Conservation (phyloP, 306 rosid species). For the Prunus mira region DNA sequence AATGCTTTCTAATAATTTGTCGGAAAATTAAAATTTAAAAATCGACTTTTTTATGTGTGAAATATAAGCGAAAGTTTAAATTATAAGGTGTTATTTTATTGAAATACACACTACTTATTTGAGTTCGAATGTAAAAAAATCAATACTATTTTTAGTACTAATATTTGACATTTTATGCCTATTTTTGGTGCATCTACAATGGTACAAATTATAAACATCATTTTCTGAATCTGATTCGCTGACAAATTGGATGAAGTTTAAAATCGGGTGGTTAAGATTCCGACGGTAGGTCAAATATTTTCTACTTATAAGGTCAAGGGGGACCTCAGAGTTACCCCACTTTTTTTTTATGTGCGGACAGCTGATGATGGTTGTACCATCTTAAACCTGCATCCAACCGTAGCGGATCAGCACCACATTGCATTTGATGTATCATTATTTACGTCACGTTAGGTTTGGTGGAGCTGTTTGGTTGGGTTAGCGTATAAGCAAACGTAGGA, state of each 20-base stretch:
- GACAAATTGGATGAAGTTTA: constrained; percentile 27
- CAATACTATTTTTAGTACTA: neutral
- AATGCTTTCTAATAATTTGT: too few relatives aligned
- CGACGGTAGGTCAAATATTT: constrained; percentile 42
- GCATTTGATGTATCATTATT: neutral
- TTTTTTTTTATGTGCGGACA: constrained; percentile 11
- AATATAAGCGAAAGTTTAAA: too few relatives aligned
- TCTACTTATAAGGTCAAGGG: constrained; percentile 29
- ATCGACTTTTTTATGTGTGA: neutral
- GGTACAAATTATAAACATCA: neutral
- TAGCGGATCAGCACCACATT: neutral
- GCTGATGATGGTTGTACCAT: constrained; percentile 10
- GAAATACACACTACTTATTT: too few relatives aligned
- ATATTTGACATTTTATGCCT: neutral
- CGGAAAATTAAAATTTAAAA: too few relatives aligned
- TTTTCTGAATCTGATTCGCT: constrained; percentile 23
- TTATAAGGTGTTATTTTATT: too few relatives aligned
- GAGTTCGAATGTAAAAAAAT: neutral
- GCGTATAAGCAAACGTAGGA: constrained; percentile 18
- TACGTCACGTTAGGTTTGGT: constrained; percentile 23
- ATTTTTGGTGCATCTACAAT: neutral
- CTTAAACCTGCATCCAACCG: constrained; percentile 5
- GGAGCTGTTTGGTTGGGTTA: constrained; percentile 12
- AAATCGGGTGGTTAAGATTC: constrained; percentile 57
- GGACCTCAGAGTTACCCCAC: constrained; percentile 26